phyloP scores from a whole-genome alignment of 139 green algal species.

The Chlamydomonas sphaeroides region DNA sequence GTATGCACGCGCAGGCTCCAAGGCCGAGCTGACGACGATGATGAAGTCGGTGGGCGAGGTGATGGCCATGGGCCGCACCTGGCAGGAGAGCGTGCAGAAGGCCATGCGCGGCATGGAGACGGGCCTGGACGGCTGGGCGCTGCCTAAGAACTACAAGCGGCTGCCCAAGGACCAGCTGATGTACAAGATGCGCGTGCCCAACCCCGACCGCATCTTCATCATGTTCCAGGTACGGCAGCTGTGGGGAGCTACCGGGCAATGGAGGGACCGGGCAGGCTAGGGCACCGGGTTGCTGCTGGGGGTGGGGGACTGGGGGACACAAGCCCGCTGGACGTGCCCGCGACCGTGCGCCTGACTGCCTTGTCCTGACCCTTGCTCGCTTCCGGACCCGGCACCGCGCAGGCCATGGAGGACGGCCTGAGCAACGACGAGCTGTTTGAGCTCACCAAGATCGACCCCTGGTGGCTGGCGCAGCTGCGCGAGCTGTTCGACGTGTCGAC shows the following conservation, averaged over 20 bases:
- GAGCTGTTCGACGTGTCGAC: constrained; percentile 45
- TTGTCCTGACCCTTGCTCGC: background rate
- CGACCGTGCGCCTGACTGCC: background rate
- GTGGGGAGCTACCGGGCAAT: too few relatives aligned
- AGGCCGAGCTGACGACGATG: constrained; percentile 91
- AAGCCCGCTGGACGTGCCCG: too few relatives aligned
- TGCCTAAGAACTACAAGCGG: constrained; percentile 86
- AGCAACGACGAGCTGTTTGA: constrained; percentile 82
- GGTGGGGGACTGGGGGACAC: too few relatives aligned
- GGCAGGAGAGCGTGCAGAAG: constrained; percentile 97
- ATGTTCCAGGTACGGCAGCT: constrained; percentile 86
- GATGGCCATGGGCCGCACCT: constrained; percentile 99
- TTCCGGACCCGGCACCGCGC: background rate
- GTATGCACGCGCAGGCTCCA: constrained; percentile 84
- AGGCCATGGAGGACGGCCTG: constrained; percentile 89
- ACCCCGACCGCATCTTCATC: constrained; percentile 87
- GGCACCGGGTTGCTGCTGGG: too few relatives aligned
- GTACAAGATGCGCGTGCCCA: constrained; percentile 90
- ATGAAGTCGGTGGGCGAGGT: constrained; percentile 97
- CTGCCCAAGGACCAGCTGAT: constrained; percentile 79
- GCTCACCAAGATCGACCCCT: constrained; percentile 96
- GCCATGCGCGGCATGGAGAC: constrained; percentile 94
- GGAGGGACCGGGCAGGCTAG: too few relatives aligned
- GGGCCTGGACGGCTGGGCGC: constrained; percentile 86
- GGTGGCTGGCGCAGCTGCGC: constrained; percentile 50